Evolutionary conservation across 2,329 filamentous ascomycete genomes (phyloP).

Genomic region (Colletotrichum sp.): DNA sequence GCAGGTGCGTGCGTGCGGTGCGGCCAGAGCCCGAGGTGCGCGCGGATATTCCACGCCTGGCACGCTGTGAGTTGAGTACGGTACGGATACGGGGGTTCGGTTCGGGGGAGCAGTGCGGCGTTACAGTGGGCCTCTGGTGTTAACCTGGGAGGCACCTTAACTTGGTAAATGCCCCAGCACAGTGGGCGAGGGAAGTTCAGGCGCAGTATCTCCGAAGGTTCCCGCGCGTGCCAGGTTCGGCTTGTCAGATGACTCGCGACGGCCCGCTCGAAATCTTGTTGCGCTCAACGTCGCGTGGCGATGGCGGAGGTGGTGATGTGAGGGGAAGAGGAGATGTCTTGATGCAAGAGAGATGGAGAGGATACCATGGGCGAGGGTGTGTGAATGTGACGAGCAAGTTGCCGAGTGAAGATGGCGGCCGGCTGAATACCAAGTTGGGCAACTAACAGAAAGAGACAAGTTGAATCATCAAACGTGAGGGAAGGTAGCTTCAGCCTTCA

Average conservation of each 20-base stretch:
- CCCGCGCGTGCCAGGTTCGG: slow-evolving; percentile 6
- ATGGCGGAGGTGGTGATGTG: neutral
- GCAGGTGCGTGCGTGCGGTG: neutral
- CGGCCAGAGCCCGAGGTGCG: neutral
- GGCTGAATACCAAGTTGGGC: neutral
- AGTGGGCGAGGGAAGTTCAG: neutral
- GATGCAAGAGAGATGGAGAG: neutral
- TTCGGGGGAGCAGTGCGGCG: neutral
- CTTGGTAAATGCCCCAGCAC: neutral
- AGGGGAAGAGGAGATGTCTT: neutral
- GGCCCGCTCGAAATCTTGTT: slow-evolving; percentile 16
- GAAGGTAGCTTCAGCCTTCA: neutral
- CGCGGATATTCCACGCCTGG: neutral
- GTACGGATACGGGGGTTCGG: slow-evolving; percentile 6
- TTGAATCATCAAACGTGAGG: neutral
- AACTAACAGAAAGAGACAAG: neutral
- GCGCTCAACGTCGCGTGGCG: neutral
- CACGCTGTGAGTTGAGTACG: neutral
- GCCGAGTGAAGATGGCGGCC: neutral
- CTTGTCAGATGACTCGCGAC: slow-evolving; percentile 19
- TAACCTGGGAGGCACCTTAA: neutral
- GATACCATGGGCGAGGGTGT: neutral
- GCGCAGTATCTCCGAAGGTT: slow-evolving; percentile 16
- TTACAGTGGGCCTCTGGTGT: neutral
- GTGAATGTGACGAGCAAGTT: neutral